Evolutionary conservation across 306 rosid genomes (phyloP).

Genomic region (Cicer yamashitae): DNA sequence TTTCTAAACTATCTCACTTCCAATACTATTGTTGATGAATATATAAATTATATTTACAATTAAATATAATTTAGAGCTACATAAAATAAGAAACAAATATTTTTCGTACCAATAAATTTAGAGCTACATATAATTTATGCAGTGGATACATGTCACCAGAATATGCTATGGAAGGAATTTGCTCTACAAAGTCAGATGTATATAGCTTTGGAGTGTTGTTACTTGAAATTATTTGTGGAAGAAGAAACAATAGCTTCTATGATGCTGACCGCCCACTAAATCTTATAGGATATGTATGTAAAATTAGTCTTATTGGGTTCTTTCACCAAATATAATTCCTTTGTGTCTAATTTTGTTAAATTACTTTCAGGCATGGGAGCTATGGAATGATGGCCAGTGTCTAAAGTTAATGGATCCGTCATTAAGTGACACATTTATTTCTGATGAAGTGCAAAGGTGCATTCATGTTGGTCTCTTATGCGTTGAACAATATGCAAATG

Average conservation of each 20-base stretch:
- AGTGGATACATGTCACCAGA: slow-evolving; percentile 30
- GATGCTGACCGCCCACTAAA: not conserved
- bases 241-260: slow-evolving; percentile 1
- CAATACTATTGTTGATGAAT: not conserved
- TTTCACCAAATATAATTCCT: not conserved
- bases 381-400: slow-evolving; percentile 3
- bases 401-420: slow-evolving; percentile 22
- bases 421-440: slow-evolving; percentile 1
- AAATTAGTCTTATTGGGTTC: not conserved
- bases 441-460: slow-evolving; percentile 26
- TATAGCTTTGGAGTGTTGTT: slow-evolving; percentile 36
- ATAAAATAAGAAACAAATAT: too few species aligned
- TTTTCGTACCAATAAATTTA: too few species aligned
- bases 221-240: slow-evolving; percentile 47
- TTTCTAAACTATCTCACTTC: not conserved
- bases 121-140: too few species aligned
- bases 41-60: too few species aligned
- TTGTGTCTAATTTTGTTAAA: not conserved
- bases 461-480: slow-evolving; percentile 37
- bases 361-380: slow-evolving; percentile 36
- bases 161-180: slow-evolving; percentile 39
- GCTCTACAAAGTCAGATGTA: slow-evolving; percentile 42
- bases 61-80: too few species aligned
- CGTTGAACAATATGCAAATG: slow-evolving; percentile 17
- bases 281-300: not conserved